Evolutionary conservation across 106 monocot genomes (phyloP).

Genomic region (Xerophyta viscosa): DNA sequence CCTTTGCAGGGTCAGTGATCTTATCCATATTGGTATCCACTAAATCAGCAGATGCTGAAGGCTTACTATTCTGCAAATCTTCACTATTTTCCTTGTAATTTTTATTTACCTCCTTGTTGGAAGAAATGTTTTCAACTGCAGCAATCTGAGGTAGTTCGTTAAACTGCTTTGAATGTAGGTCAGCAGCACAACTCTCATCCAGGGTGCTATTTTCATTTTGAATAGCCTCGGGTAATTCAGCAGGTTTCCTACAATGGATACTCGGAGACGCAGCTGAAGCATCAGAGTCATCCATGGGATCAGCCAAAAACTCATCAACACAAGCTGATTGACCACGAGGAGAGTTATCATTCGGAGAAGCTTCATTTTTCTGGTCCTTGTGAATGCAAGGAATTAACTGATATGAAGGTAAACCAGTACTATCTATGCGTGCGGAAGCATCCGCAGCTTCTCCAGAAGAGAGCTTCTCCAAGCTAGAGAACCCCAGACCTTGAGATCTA

Average conservation of each 20-base stretch:
- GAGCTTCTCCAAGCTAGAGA: slow-evolving; percentile 5
- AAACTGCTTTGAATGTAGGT: slow-evolving; percentile 5
- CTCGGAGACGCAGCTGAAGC: slow-evolving; percentile 19
- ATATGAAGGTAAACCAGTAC: background rate
- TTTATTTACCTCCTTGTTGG: slow-evolving; percentile 2
- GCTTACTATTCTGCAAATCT: background rate
- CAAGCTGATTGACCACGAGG: slow-evolving; percentile 20
- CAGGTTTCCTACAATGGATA: slow-evolving; percentile 5
- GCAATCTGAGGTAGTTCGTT: background rate
- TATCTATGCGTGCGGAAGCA: background rate
- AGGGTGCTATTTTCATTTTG: background rate
- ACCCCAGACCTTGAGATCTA: slow-evolving; percentile 10
- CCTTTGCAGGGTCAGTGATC: slow-evolving; percentile 4
- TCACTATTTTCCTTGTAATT: slow-evolving; percentile 6
- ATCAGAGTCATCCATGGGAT: slow-evolving; percentile 25
- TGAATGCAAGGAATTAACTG: slow-evolving; percentile 10
- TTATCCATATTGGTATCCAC: slow-evolving; percentile 1
- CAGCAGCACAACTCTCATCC: slow-evolving; percentile 7
- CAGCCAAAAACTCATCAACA: slow-evolving; percentile 32
- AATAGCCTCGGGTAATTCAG: slow-evolving; percentile 2
- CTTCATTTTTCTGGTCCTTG: slow-evolving; percentile 1
- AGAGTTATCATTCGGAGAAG: slow-evolving; percentile 14
- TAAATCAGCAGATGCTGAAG: slow-evolving; percentile 5
- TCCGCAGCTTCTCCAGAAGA: slow-evolving; percentile 1
- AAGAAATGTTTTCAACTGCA: background rate